Conservation (phyloP, 1,139 yeast genomes). For the Debaryomycetaceae sp. region DNA sequence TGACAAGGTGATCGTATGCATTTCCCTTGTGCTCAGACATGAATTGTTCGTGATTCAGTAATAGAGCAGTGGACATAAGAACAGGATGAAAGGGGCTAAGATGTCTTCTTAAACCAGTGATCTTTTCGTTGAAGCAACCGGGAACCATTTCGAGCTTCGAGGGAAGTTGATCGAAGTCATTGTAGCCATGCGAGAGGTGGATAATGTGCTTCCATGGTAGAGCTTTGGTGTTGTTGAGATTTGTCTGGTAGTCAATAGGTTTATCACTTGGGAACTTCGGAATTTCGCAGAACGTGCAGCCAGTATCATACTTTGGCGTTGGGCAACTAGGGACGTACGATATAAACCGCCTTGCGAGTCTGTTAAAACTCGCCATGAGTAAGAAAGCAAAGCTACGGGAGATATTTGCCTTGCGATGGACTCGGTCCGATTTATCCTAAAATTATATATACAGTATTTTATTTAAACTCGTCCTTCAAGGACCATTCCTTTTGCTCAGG, state of each 20-base stretch:
- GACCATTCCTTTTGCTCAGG: slow-evolving; percentile 56
- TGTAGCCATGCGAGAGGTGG: slow-evolving; percentile 40
- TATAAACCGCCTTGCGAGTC: slow-evolving; percentile 1
- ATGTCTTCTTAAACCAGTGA: slow-evolving; percentile 22
- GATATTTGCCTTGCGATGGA: too few species aligned
- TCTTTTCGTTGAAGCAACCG: slow-evolving; percentile 34
- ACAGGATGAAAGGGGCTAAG: slow-evolving; percentile 49
- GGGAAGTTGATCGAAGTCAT: slow-evolving; percentile 46
- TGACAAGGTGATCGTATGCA: slow-evolving; percentile 23
- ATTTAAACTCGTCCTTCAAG: slow-evolving; percentile 51
- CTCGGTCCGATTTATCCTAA: not conserved
- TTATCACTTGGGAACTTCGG: slow-evolving; percentile 42
- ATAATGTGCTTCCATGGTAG: slow-evolving; percentile 55
- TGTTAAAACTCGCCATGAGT: not conserved
- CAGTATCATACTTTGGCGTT: slow-evolving; percentile 51
- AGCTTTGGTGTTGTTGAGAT: slow-evolving; percentile 47
- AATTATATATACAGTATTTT: not conserved
- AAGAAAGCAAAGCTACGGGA: too few species aligned
- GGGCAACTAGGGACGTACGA: slow-evolving; percentile 37
- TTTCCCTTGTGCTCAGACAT: slow-evolving; percentile 10
- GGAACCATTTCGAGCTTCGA: slow-evolving; percentile 51
- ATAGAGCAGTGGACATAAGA: slow-evolving; percentile 43
- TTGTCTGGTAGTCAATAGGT: slow-evolving; percentile 37
- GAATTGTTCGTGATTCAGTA: slow-evolving; percentile 12
- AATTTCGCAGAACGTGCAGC: slow-evolving; percentile 55